Percentiles rank a stretch among this genome's conserved stretches.
Evolutionary conservation across 805 yeast species (phyloP).

Genomic region (Candida multigemmis): DNA sequence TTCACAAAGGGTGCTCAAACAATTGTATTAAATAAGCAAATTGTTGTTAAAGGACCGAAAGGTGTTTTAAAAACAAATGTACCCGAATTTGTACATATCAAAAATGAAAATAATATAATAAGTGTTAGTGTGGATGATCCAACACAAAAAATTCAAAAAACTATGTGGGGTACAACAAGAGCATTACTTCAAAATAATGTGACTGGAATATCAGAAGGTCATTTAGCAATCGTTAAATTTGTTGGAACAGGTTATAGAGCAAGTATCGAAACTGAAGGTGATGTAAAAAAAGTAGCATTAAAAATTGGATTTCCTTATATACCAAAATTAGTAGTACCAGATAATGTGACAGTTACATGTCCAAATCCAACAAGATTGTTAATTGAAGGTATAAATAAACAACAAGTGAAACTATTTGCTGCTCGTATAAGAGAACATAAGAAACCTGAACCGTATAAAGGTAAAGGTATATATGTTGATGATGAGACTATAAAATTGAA

Average conservation of each 20-base stretch:
- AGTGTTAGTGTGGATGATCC: conserved; percentile 51
- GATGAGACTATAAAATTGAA: conserved; percentile 86
- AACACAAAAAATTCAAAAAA: conserved; percentile 55
- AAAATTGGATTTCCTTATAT: conserved; percentile 85
- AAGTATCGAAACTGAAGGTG: conserved; percentile 46
- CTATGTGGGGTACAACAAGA: conserved; percentile 95
- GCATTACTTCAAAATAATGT: conserved; percentile 69
- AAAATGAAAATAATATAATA: conserved; percentile 30
- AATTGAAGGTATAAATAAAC: conserved; percentile 82
- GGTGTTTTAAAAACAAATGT: conserved; percentile 58
- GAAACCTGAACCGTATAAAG: conserved; percentile 98
- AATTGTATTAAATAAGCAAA: conserved; percentile 46
- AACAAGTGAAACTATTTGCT: conserved; percentile 80
- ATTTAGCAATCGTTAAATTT: conserved; percentile 73
- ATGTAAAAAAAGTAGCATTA: conserved; percentile 47
- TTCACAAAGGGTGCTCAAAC: conserved; percentile 61
- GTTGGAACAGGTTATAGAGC: conserved; percentile 98
- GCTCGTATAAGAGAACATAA: conserved; percentile 78
- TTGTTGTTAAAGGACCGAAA: conserved; percentile 67
- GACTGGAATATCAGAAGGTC: conserved; percentile 90
- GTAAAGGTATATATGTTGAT: conserved; percentile 91
- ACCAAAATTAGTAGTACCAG: conserved; percentile 71
- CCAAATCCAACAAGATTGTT: conserved; percentile 84
- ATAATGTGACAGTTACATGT: conserved; percentile 59
- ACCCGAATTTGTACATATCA: conserved; percentile 60